Percentiles rank a stretch among this genome's conserved stretches.
Evolutionary conservation across 2,329 filamentous ascomycete species (phyloP).

Genomic region (Aspergillus sp.): DNA sequence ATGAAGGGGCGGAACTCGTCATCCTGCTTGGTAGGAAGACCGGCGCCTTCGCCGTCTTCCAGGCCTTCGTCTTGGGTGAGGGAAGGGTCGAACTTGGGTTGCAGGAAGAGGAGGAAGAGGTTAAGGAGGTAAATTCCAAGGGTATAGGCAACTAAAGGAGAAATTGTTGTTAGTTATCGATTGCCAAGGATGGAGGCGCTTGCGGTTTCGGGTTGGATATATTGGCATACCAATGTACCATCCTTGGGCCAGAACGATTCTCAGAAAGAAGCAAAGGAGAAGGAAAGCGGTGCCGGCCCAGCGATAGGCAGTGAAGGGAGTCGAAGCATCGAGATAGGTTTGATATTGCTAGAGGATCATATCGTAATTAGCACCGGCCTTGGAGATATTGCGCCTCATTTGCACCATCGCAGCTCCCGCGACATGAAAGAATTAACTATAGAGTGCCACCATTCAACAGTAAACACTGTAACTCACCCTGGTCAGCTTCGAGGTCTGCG

Average conservation of each 20-base stretch:
- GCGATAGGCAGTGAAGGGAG: constrained; percentile 80
- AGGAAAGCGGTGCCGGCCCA: constrained; percentile 77
- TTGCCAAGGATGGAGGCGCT: background rate
- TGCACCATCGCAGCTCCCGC: too few species aligned
- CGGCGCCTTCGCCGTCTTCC: constrained; percentile 75
- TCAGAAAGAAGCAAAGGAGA: constrained; percentile 74
- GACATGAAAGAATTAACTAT: too few species aligned
- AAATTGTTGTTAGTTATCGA: constrained; percentile 1
- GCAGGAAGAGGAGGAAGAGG: constrained; percentile 96
- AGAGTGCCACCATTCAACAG: background rate
- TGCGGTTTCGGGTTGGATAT: background rate
- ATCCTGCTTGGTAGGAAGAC: constrained; percentile 85
- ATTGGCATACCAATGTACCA: constrained; percentile 84
- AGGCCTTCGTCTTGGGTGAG: constrained; percentile 93
- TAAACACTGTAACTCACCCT: constrained; percentile 29
- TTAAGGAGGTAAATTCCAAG: constrained; percentile 98
- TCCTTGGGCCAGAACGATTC: constrained; percentile 87
- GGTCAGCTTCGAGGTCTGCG: constrained; percentile 58
- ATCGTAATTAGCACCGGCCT: background rate
- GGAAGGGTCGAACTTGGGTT: constrained; percentile 97
- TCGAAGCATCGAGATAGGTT: constrained; percentile 86
- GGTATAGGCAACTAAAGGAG: constrained; percentile 74
- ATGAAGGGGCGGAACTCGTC: constrained; percentile 99
- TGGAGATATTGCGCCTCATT: background rate
- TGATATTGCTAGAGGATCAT: constrained; percentile 67